Base-by-base conservation (phyloP, 108 stramenopile species). In the Phaeodactylum tricornutum region DNA sequence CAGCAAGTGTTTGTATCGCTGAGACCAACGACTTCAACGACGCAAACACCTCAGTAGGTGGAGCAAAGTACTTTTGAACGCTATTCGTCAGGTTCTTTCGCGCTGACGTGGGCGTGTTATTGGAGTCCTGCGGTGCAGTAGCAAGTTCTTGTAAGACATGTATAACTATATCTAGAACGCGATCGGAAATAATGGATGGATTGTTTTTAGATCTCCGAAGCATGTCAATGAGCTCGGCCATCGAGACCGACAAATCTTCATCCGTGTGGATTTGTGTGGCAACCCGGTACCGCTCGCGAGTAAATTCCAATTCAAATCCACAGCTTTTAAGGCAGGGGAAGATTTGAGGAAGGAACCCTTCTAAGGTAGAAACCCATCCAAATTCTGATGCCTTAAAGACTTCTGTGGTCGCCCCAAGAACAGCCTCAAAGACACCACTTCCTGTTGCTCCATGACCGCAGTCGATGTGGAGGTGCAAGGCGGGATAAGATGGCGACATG, bases 271-370 rank as follows among this genome's bases (percentile, higher is more conserved):
- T 41, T 5, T 20, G 14, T 15, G 39, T 20, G 21, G 16, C 39
- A 15, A 41, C 16, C 39, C 39, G 14, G 19, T 41, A 5, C 39
- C 39, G 14, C 39, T 41, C 19, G 16, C 39, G 39, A 15, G 39
- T 20, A 41, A 41, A 41, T 41, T 20, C 16, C 39, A 41, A 41
- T 41, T 41, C n/a, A n/a, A n/a, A n/a, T n/a, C n/a, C n/a, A n/a
- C n/a, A n/a, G n/a, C n/a, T n/a, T 41, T 41, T 41, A 20, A 41
- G 39, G 39, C 39, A 15, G 39, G 39, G 39, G 14, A 41, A 41
- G 14, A 41, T 41, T 15, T 20, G 39, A 6, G 39, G 39, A 15
- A 41, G 16, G 39, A 41, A 20, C 16, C 21, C 39, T 41, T 41
- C 39, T 20, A 41, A 41, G 16, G 16, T 20, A n/a, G 16, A 15